phyloP scores from a whole-genome alignment of 1,284 basidiomycete genomes.

The Athelia psychrophila region DNA sequence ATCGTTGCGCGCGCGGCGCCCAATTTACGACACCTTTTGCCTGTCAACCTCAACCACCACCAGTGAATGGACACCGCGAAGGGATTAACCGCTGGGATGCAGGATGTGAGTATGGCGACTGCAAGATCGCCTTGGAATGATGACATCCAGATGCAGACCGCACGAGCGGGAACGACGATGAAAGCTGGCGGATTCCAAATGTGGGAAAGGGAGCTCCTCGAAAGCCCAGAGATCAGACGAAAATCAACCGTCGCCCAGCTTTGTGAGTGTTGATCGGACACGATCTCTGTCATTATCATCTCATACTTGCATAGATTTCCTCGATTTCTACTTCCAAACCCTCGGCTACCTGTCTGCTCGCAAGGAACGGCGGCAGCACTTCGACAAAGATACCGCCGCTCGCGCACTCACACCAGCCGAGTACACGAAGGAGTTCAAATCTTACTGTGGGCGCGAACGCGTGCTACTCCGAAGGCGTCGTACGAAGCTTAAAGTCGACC shows the following conservation, averaged over 20 bases:
- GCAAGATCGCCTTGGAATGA: constrained; percentile 47
- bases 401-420: constrained; percentile 62
- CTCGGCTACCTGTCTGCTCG: constrained; percentile 85
- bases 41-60: neutral
- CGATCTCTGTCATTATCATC: constrained; percentile 11
- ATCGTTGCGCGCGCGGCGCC: neutral
- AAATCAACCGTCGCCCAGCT: constrained; percentile 96
- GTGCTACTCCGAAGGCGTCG: constrained; percentile 86
- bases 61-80: constrained; percentile 67
- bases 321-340: constrained; percentile 93
- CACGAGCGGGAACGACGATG: constrained; percentile 50
- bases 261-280: constrained; percentile 52
- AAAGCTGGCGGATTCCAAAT: constrained; percentile 57
- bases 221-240: constrained; percentile 82
- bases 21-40: no score
- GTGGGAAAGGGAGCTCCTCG: constrained; percentile 85
- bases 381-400: constrained; percentile 78
- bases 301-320: constrained; percentile 61
- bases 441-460: constrained; percentile 89
- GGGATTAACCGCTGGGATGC: constrained; percentile 40
- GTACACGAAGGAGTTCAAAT: constrained; percentile 80
- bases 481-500: constrained; percentile 84
- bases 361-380: constrained; percentile 77
- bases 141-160: constrained; percentile 71
- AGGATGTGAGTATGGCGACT: constrained; percentile 67